Base-by-base conservation (phyloP, 2,329 filamentous ascomycete species). In the Cercospora nicotianae region DNA sequence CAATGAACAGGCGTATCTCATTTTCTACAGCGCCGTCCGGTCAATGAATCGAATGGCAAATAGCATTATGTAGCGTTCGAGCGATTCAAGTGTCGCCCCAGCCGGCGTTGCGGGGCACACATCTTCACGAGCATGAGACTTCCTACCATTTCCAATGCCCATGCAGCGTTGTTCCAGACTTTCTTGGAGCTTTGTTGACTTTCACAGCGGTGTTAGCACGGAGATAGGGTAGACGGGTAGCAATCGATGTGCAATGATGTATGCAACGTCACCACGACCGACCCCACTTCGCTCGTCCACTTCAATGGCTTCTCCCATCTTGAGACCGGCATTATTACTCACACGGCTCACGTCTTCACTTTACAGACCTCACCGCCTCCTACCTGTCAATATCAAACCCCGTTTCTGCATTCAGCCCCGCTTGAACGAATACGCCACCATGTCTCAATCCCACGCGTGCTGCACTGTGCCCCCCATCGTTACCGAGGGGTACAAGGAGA, bases 1-100 rank as follows among this genome's bases (percentile, higher is more conserved):
- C 77, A 89, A 87, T 71, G 85, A 87, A 73, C 85, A 88, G 77
- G 87, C 87, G 31, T 90, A 90, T 77, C 85, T 90, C 76, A 83
- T 90, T 68, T 90, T 90, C 78, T 90, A 87, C 72, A 76, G 69
- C 64, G 76, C 39, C 69, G 72, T 28, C 36, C 67, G 30, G 42
- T 42, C 18, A 61, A 63, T 33, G 61, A 69, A 59, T 13, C 45
- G 53, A 69, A 66, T 39, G 66, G 62, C 12, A 42, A 59, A 23
- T 53, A 45, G 26, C 33, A 36, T 45, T 23, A 13, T 60, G 55
- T n/a, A 65, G 63, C 63, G 63, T 65, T 65, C 39, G 53, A 65
- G 63, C 63, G 63, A 57, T n/a, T 31, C 45, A n/a, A 48, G 10
- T 60, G 33, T 39, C 1, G 20, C 45, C 5, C 9, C 45, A 23